Evolutionary conservation across 2,329 filamentous ascomycete species (phyloP).

Genomic region (Camptophora hylomeconis): DNA sequence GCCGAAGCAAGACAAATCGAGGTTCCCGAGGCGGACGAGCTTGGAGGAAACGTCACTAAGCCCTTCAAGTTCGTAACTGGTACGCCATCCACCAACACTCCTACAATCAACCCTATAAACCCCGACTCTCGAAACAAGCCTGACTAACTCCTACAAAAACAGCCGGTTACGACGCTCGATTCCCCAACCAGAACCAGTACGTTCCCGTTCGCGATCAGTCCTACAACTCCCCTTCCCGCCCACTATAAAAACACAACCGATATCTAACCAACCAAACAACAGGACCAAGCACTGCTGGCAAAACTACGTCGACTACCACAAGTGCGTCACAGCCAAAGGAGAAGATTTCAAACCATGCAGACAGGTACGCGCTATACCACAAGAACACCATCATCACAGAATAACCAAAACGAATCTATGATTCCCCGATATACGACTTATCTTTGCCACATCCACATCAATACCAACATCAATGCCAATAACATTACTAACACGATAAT

Average conservation of each 20-base stretch:
- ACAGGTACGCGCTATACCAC: conserved; percentile 50
- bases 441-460: too few species aligned
- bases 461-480: conserved; percentile 1
- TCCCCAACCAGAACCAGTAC: conserved; percentile 79
- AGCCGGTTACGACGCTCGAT: conserved; percentile 87
- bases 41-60: conserved; percentile 76
- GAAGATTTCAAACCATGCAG: conserved; percentile 96
- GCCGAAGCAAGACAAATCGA: conserved; percentile 63
- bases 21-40: conserved; percentile 52
- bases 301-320: conserved; percentile 99
- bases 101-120: neutral
- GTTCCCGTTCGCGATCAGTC: conserved; percentile 13
- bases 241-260: conserved; percentile 3
- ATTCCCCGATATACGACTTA: too few species aligned
- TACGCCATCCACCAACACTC: conserved; percentile 18
- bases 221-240: too few species aligned
- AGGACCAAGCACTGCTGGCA: conserved; percentile 99
- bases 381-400: too few species aligned
- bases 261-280: conserved; percentile 6
- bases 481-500: conserved; percentile 2
- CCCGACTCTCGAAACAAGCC: neutral
- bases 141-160: conserved; percentile 9
- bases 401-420: too few species aligned
- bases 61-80: conserved; percentile 69
- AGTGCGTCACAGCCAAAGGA: conserved; percentile 96